phyloP scores from a whole-genome alignment of 2,329 filamentous ascomycete genomes.

The Monascus ruber region DNA sequence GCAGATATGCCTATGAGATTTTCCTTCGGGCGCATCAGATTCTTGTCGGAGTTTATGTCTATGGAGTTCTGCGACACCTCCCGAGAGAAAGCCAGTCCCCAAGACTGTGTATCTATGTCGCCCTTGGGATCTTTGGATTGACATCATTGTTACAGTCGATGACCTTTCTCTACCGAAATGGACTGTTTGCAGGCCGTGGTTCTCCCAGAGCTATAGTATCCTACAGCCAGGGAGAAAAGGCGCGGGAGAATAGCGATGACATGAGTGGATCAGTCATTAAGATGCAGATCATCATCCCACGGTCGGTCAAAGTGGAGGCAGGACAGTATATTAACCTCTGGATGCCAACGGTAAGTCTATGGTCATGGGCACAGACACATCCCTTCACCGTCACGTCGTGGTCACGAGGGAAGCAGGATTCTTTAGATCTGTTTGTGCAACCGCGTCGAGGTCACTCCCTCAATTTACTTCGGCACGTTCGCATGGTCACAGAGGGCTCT shows the following conservation, averaged over 20 bases:
- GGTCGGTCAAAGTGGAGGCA: not conserved
- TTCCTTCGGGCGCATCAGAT: conserved; percentile 14
- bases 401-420: conserved; percentile 6
- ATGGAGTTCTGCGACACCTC: conserved; percentile 12
- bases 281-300: not conserved
- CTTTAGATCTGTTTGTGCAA: conserved; percentile 16
- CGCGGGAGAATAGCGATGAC: not conserved
- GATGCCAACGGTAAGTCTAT: conserved; percentile 6
- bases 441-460: conserved; percentile 10
- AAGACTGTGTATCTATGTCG: conserved; percentile 10
- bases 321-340: conserved; percentile 11
- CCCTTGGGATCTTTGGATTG: conserved; percentile 8
- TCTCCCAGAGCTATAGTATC: conserved; percentile 2
- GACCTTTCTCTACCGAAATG: conserved; percentile 11
- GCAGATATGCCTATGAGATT: conserved; percentile 12
- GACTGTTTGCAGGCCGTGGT: conserved; percentile 9
- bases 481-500: not conserved
- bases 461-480: conserved; percentile 8
- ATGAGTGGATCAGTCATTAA: too few relatives aligned
- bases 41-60: conserved; percentile 9
- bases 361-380: conserved; percentile 9
- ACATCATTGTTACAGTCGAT: conserved; percentile 8
- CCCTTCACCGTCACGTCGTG: conserved; percentile 11
- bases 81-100: conserved; percentile 2
- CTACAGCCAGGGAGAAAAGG: not conserved